Conservation (phyloP, 345 rosid genomes). For the Eutrema heterophyllum region DNA sequence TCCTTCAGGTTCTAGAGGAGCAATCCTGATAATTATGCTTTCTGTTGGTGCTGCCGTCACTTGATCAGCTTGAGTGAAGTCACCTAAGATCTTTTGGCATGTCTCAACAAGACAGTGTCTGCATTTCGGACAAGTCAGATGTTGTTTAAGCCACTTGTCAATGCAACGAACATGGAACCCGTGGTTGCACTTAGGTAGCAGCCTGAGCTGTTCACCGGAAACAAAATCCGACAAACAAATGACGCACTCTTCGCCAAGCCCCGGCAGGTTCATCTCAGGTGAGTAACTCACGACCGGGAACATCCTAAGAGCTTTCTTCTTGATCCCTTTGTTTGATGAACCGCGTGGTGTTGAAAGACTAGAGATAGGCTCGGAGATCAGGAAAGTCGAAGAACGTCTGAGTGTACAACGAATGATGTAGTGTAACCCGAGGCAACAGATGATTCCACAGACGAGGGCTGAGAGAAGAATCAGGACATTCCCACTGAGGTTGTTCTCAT, state of each 20-base stretch:
- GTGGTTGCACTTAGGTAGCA: slow-evolving; percentile 49
- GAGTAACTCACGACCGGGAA: slow-evolving; percentile 47
- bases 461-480: slow-evolving; percentile 42
- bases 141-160: slow-evolving; percentile 49
- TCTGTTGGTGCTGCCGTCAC: slow-evolving; percentile 2
- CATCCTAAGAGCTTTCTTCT: slow-evolving; percentile 39
- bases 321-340: slow-evolving; percentile 35
- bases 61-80: slow-evolving; percentile 8
- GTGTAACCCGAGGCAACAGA: slow-evolving; percentile 47
- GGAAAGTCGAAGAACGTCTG: slow-evolving; percentile 40
- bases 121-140: slow-evolving; percentile 51
- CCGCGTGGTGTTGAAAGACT: slow-evolving; percentile 11
- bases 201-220: slow-evolving; percentile 38
- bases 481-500: slow-evolving; percentile 32
- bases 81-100: slow-evolving; percentile 30
- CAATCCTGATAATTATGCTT: slow-evolving; percentile 12
- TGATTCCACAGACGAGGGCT: slow-evolving; percentile 45
- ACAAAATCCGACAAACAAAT: slow-evolving; percentile 52
- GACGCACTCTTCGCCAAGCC: slow-evolving; percentile 47
- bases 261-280: slow-evolving; percentile 33
- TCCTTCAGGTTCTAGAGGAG: slow-evolving; percentile 38
- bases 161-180: slow-evolving; percentile 49
- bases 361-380: slow-evolving; percentile 29
- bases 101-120: slow-evolving; percentile 43
- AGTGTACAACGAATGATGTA: slow-evolving; percentile 45